These are phyloP conservation scores for Serendipita sp. DNA, from an alignment of 768 basidiomycete species.

Conservation along the genomic window DNA sequence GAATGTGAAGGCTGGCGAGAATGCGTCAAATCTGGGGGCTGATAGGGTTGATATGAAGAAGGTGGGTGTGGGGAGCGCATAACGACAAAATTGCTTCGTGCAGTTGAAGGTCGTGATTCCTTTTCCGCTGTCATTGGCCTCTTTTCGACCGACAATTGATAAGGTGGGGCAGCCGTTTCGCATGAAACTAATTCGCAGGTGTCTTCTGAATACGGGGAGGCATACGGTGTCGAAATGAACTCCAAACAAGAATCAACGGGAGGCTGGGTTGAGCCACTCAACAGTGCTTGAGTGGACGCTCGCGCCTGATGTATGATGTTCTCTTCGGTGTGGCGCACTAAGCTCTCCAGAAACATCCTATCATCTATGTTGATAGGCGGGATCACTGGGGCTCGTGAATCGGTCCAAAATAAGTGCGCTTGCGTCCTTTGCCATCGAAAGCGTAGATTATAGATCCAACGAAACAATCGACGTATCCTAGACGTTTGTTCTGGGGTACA, in stretches of 20 bases:
- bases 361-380: slow-evolving; percentile 4
- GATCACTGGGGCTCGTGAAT: neutral
- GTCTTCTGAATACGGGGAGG: neutral
- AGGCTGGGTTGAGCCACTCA: neutral
- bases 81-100: neutral
- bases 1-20: neutral
- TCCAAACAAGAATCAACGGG: neutral
- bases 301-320: neutral
- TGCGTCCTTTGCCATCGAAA: neutral
- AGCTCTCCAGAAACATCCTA: neutral
- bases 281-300: neutral
- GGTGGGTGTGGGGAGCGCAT: neutral
- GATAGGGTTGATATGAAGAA: neutral
- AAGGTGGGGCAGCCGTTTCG: neutral
- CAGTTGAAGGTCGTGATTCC: neutral
- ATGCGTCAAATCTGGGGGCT: neutral
- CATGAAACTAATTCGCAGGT: neutral
- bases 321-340: neutral
- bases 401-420: neutral
- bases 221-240: neutral
- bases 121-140: neutral
- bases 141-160: neutral
- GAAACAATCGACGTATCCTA: neutral
- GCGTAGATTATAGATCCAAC: neutral
- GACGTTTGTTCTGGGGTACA: neutral